Base-by-base conservation (phyloP, 2,329 filamentous ascomycete species). In the Pseudogymnoascus sp. region DNA sequence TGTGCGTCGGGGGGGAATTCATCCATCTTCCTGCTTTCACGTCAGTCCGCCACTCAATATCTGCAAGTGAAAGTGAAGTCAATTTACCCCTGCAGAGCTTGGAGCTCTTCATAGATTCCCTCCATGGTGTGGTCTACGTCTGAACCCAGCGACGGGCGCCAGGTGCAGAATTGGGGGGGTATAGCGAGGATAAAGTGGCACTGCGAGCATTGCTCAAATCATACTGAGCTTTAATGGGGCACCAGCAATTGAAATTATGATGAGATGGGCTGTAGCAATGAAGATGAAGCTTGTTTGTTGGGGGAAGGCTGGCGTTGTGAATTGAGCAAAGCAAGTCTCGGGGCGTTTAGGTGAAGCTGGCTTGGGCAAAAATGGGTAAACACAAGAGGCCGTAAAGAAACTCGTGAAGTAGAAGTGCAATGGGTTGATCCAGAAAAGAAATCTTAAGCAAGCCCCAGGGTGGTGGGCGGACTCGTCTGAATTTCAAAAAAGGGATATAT, bases 1-100 rank as follows among this genome's bases (percentile, higher is more conserved):
- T 92, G 88, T 22, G 78, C 74, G 12, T 81, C 72, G 7, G 63
- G 18, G 28, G 70, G 69, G 59, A 72, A 70, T 25, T 54, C 28
- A 54, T 54, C 47, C 47, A 54, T 54, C 47, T 54, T 54, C 28
- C 47, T 54, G 28, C 28, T 54, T 50, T 54, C 28, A 54, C 5
- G 28, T 54, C 5, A 54, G 28, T 14, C 28, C 16, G 30, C 47
- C 30, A 12, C 16, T 57, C 25, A 54, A 33, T 3, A 16, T 38
- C 36, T 22, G 28, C 30, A 6, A 63, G 41, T 38, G 36, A 35
- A 25, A 58, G 6, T n/a, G 25, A 35, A 36, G 22, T 18, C 25
- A 54, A 50, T 37, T 18, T 60, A 60, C 59, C 41, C 36, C 25
- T 50, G 39, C 28, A 43, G 38, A 11, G 37, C 59, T 11, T 60